Evolutionary conservation across 176 grass and related monocot genomes (phyloP).

Genomic region (Rhipidocladum racemiflorum): DNA sequence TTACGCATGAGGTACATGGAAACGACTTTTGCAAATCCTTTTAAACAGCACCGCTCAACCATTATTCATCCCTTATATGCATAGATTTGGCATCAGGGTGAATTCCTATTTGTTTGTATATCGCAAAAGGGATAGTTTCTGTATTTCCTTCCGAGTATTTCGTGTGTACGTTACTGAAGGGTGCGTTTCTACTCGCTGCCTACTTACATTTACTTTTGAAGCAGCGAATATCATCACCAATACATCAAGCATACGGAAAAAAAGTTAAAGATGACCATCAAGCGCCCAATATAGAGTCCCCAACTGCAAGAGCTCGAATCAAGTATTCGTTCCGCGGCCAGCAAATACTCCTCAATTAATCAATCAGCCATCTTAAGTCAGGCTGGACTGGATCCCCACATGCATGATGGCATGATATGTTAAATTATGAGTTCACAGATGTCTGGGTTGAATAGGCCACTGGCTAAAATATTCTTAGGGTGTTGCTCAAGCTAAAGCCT

Average conservation of each 20-base stretch:
- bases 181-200: neutral
- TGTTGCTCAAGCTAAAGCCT: slow-evolving; percentile 1
- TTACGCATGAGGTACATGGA: neutral
- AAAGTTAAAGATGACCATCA: neutral
- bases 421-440: neutral
- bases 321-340: neutral
- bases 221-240: neutral
- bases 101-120: neutral
- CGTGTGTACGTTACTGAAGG: neutral
- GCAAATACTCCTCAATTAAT: neutral
- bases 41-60: neutral
- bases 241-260: neutral
- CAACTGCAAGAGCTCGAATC: neutral
- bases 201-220: neutral
- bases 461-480: neutral
- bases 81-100: neutral
- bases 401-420: neutral
- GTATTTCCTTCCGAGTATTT: neutral
- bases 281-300: neutral
- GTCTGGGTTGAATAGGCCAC: neutral
- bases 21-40: neutral
- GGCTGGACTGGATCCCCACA: slow-evolving; percentile 4
- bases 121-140: neutral
- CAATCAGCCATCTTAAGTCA: neutral
- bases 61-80: neutral